Evolutionary conservation across 2,329 filamentous ascomycete species (phyloP).

Genomic region (Colletotrichum sp.): DNA sequence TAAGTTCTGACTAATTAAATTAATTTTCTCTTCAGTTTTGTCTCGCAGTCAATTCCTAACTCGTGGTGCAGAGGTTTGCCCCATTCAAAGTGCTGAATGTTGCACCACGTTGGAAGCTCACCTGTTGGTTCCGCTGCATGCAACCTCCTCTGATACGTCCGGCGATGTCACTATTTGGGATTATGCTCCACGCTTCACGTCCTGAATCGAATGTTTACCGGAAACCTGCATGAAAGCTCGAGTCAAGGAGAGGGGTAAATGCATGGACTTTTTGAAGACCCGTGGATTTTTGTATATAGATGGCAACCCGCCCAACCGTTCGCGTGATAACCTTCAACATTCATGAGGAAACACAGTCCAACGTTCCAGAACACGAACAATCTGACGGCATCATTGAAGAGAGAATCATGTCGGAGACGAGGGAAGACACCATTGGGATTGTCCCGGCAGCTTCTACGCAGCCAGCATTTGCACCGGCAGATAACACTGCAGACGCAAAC

Average conservation of each 20-base stretch:
- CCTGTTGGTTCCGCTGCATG: neutral
- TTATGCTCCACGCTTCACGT: neutral
- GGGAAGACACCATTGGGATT: neutral
- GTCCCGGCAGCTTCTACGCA: neutral
- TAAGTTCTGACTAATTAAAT: neutral
- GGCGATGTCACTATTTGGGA: neutral
- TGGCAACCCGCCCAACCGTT: neutral
- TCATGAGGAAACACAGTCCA: neutral
- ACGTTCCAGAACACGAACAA: fast-evolving
- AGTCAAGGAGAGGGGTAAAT: neutral
- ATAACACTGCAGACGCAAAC: neutral
- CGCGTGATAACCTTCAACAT: neutral
- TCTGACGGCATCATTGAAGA: neutral
- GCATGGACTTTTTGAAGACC: neutral
- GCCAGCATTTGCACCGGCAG: neutral
- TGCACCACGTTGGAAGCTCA: neutral
- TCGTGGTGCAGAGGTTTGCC: neutral
- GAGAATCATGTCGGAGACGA: neutral
- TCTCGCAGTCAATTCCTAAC: neutral
- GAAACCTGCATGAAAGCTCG: neutral
- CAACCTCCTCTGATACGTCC: neutral
- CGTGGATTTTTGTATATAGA: neutral
- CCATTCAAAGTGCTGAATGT: neutral
- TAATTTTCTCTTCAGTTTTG: fast-evolving
- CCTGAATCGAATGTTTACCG: neutral